phyloP scores from a whole-genome alignment of 2,329 filamentous ascomycete species.

The Xylaria sp. region DNA sequence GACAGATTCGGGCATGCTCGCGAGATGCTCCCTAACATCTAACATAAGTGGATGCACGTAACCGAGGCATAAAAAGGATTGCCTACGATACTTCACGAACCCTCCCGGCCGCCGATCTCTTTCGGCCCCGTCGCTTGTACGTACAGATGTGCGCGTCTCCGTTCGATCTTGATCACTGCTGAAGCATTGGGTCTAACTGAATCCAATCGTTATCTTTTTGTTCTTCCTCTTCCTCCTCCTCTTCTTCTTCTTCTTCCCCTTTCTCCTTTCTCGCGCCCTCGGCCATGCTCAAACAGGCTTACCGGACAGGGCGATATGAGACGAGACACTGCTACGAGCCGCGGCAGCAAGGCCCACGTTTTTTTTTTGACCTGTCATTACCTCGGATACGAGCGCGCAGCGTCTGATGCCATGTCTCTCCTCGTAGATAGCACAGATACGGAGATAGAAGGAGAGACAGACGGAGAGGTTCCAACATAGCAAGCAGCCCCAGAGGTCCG shows the following conservation, averaged over 20 bases:
- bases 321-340: conserved; percentile 8
- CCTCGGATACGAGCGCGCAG: too few species aligned
- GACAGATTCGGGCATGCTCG: too few species aligned
- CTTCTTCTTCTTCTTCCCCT: too few species aligned
- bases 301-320: neutral
- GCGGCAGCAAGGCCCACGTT: neutral
- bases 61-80: too few species aligned
- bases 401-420: too few species aligned
- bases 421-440: neutral
- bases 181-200: neutral
- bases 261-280: too few species aligned
- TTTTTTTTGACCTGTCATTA: neutral
- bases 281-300: neutral
- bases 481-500: neutral
- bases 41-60: too few species aligned
- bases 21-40: too few species aligned
- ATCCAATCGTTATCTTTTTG: neutral
- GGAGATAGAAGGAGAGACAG: too few species aligned
- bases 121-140: neutral
- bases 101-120: neutral
- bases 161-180: neutral
- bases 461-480: neutral
- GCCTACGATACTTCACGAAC: too few species aligned
- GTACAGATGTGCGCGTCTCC: too few species aligned
- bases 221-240: too few species aligned